Base-by-base conservation (phyloP, 1,284 basidiomycete genomes). In the Abortiporus biennis region DNA sequence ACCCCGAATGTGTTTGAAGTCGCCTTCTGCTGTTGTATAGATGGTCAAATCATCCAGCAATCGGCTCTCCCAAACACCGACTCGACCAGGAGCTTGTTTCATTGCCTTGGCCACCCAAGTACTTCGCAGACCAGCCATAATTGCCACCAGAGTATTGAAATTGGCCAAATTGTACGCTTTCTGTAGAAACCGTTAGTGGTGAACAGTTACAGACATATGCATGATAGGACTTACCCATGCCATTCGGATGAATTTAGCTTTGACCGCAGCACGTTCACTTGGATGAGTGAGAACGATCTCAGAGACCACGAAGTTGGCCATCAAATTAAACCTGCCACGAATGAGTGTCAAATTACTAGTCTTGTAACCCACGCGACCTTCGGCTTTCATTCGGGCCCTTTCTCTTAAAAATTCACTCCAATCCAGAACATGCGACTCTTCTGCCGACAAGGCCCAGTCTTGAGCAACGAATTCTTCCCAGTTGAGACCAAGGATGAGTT, bases 261-360 rank as follows among this genome's bases (percentile, higher is more conserved):
- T 74, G 21, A 94, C 65, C 33, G 72, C 56, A 13, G 73, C 76
- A 15, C 92, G 72, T 47, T 91, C 83, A 42, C 68, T 63, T 8
- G 79, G 80, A 22, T 72, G 73, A 2, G 85, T 82, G 43, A 85
- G 62, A 30, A 86, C 73, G 43, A 92, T 74, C 64, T 93, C 91
- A 16, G 86, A 85, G 13, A 81, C 71, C 4, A 87, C 79, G 59
- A 92, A 95, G 54, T 86, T 86, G 4, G 84, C 82, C 54, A 91
- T 78, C 43, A 94, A 65, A 56, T 93, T 92, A 68, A 94, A 94
- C 20, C 92, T 76, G 13, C 85, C 86, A n/a, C 91, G 78, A 22
- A 92, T 76, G 24, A 82, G 83, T 3, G 77, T 76, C 36, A 92
- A 64, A 6, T 82, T 83, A 47, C 74, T 85, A 34, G 80, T 82